Evolutionary conservation across 352 stramenopile species (phyloP), one percentile per base, ranked within the genome.

Genomic region (Phytopythium litorale): DNA sequence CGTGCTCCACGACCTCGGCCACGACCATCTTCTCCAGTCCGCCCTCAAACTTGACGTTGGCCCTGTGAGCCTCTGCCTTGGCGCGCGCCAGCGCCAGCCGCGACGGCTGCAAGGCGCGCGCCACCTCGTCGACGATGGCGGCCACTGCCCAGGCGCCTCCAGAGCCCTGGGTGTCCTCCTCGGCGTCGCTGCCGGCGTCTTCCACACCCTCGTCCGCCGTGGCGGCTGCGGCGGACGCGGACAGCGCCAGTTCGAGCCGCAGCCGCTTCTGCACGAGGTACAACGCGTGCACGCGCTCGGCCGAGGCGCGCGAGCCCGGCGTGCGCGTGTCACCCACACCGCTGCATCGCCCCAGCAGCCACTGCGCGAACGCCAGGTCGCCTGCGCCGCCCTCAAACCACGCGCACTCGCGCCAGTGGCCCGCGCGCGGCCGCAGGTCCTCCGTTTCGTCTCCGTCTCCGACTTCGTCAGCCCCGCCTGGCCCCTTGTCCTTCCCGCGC

Each of bases 1-100:
- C 71, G 52, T 76, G 78, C 32, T 92, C 81, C 18, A 89, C 66
- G 38, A 92, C 64, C 58, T 92, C 81, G 5, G 67, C 63, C 52
- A 78, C 64, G 18, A 88, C 70, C 19, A 76, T 72, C 33, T 60
- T 59, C 56, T 85, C 68, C 21, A 89, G 35, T 2, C 50, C 63
- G 35, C 62, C 69, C 40, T 72, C 60, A 1, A 72, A n/a, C 37
- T 67, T 73, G n/a, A 42, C 35, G 43, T 68, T 69, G 7, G 16
- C 57, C 50, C 52, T 69, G 28, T 72, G 63, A 4, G 70, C 65
- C 35, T 62, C 51, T 45, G 57, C 46, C 42, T 71, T 55, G 25
- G 65, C 64, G 58, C 58, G 66, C 23, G 56, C 30, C 16, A 83
- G 58, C 21, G 75, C 65, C 19, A 56, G 49, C 11, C 72, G 72